Evolutionary conservation across 2,329 filamentous ascomycete genomes (phyloP).

Genomic region (Emericellopsis atlantica): DNA sequence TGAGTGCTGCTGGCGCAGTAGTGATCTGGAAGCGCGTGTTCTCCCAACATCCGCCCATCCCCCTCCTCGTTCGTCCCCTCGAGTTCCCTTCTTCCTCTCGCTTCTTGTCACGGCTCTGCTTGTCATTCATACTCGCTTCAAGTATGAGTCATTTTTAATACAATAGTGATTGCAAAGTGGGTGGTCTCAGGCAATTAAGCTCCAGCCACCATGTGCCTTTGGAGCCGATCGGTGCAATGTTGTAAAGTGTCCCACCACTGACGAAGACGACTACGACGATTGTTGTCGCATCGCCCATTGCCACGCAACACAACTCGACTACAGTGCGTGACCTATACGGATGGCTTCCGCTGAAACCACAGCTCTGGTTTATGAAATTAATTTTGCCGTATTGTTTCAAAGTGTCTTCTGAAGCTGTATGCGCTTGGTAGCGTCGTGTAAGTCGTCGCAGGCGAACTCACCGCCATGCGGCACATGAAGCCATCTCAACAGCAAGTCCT

Average conservation of each 20-base stretch:
- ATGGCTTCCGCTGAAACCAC: too few species aligned
- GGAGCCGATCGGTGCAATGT: too few species aligned
- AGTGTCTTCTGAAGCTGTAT: constrained; percentile 9
- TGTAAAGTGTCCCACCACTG: too few species aligned
- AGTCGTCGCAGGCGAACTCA: not conserved
- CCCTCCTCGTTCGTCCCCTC: constrained; percentile 5
- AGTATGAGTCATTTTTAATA: constrained; percentile 16
- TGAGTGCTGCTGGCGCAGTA: not conserved
- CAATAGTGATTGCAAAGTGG: too few species aligned
- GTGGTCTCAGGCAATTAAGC: too few species aligned
- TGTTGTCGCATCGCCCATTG: constrained; percentile 19
- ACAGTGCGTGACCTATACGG: too few species aligned
- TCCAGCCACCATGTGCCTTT: too few species aligned
- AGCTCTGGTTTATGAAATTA: too few species aligned
- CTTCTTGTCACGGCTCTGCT: constrained; percentile 6
- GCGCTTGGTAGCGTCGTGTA: constrained; percentile 5
- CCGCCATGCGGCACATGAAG: not conserved
- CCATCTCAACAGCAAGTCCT: not conserved
- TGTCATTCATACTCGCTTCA: constrained; percentile 12
- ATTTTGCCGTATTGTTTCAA: constrained; percentile 6
- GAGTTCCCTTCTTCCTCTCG: constrained; percentile 8
- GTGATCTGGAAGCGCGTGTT: not conserved
- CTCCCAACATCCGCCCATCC: constrained; percentile 4
- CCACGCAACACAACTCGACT: constrained; percentile 1
- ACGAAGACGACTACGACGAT: not conserved